Evolutionary conservation across 768 basidiomycete genomes (phyloP), one percentile per base, ranked within the genome.

Genomic region (Suillus clintonianus): DNA sequence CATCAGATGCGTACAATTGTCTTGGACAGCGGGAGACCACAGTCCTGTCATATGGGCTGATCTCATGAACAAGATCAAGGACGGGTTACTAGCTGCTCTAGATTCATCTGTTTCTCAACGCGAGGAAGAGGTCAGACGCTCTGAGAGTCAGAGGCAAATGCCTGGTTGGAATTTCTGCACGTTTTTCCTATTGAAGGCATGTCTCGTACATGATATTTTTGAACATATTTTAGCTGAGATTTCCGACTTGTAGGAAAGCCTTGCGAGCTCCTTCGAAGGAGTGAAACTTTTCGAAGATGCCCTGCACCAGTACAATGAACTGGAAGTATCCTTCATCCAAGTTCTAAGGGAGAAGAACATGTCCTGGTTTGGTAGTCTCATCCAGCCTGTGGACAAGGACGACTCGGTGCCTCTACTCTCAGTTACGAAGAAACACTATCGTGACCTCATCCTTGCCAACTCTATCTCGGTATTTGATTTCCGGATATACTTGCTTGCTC

Each of bases 161-260:
- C 94, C 95, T 1, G 97, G 97, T 10, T 99, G 97, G 97, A 97
- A 97, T 72, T 99, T 97, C 73, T 96, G 95, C 74, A 95, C 92
- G 0, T 99, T 96, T 80, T 98, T 98, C 76, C 87, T 95, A 58
- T 81, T 96, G 42, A 99, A 99, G 88, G 97, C 94, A 61, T 62
- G 81, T 41, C 39, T 59, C n/a, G 27, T 58, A 63, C 60, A 60
- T 62, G 43, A 50, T 59, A 32, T 30, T 36, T 34, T 24, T 2
- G 34, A 36, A 41, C 58, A 30, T 2, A n/a, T 47, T 14, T 30
- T 32, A 47, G 43, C 54, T 55, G 24, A 62, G 69, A 42, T 39
- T 59, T 5, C 43, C 30, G 75, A 68, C 62, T 53, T 42, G 57
- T 70, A 99, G 97, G 97, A 99, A 86, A 95, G 92, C 65, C 81